A percentile compares a stretch with the other conserved stretches of the same genome.
phyloP scores from a whole-genome alignment of 2,329 filamentous ascomycete species.

The Colletotrichum tamarilloi region DNA sequence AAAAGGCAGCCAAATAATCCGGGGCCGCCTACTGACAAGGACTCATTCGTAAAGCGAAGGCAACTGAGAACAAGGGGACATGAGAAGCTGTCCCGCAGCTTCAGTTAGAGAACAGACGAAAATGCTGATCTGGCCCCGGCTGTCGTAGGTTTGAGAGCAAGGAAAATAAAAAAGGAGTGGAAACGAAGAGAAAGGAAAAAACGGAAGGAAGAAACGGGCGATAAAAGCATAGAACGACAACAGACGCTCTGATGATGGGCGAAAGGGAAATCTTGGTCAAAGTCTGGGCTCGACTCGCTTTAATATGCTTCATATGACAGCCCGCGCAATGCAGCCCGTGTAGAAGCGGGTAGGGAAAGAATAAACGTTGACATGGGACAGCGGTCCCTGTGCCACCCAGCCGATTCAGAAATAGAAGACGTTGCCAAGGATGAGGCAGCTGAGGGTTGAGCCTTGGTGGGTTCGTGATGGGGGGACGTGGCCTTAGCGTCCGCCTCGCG shows the following conservation, averaged over 20 bases:
- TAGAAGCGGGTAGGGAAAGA: conserved; percentile 36
- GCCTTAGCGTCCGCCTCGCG: conserved; percentile 36
- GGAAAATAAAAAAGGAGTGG: conserved; percentile 31
- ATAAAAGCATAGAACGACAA: conserved; percentile 33
- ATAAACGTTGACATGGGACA: conserved; percentile 36
- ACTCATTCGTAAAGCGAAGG: conserved; percentile 35
- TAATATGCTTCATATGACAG: conserved; percentile 45
- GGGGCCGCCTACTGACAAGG: conserved; percentile 38
- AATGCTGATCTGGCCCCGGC: conserved; percentile 25
- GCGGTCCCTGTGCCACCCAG: conserved; percentile 6
- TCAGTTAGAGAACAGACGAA: conserved; percentile 38
- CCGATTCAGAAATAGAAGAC: conserved; percentile 34
- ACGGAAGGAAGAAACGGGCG: conserved; percentile 39
- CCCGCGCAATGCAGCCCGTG: conserved; percentile 27
- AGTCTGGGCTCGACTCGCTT: conserved; percentile 40
- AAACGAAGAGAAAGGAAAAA: conserved; percentile 40
- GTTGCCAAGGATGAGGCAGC: conserved; percentile 34
- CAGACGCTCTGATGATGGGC: conserved; percentile 25
- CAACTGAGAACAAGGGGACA: conserved; percentile 39
- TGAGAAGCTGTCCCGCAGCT: conserved; percentile 52
- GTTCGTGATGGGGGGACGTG: conserved; percentile 38
- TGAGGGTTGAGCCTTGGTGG: conserved; percentile 37
- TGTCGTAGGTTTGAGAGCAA: conserved; percentile 35
- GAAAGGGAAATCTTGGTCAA: conserved; percentile 36
- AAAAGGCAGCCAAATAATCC: conserved; percentile 35